phyloP scores from a whole-genome alignment of 148 eudicot genomes.

The Polygonum maritimum region DNA sequence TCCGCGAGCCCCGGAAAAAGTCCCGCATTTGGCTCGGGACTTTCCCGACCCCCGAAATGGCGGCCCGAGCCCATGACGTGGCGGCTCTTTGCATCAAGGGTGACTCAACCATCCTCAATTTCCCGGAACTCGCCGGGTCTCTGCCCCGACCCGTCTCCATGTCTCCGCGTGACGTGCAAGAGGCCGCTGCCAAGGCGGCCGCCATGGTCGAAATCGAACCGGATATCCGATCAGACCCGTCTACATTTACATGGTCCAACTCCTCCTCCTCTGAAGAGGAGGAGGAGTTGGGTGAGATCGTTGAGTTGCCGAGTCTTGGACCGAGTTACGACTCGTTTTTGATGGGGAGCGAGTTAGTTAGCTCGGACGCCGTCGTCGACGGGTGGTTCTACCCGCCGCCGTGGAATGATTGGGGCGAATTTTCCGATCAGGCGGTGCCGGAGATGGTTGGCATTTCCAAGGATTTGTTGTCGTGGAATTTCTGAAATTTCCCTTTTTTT shows the following conservation, averaged over 20 bases:
- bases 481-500: neutral
- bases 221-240: slow-evolving; percentile 6
- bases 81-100: slow-evolving; percentile 79
- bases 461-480: slow-evolving; percentile 1
- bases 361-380: slow-evolving; percentile 19
- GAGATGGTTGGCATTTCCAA: neutral
- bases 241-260: slow-evolving; percentile 7
- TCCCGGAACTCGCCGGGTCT: slow-evolving; percentile 51
- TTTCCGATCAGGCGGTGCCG: slow-evolving; percentile 6
- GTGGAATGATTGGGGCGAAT: slow-evolving; percentile 17
- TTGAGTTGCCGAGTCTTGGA: slow-evolving; percentile 61
- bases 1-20: slow-evolving; percentile 63
- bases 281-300: slow-evolving; percentile 49
- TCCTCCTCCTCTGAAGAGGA: slow-evolving; percentile 25
- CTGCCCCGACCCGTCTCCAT: slow-evolving; percentile 56
- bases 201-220: slow-evolving; percentile 44
- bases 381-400: slow-evolving; percentile 45
- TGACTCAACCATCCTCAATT: slow-evolving; percentile 57
- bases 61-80: slow-evolving; percentile 80
- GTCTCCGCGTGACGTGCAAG: slow-evolving; percentile 66
- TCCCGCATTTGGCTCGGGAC: slow-evolving; percentile 90
- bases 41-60: slow-evolving; percentile 66
- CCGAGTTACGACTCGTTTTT: slow-evolving; percentile 29
- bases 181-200: slow-evolving; percentile 71
- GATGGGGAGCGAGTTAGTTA: slow-evolving; percentile 30